A percentile compares a stretch with the other conserved stretches of the same genome.
These are phyloP conservation scores for Tricholoma terreum DNA, from an alignment of 768 basidiomycete genomes.

Conservation along the genomic window DNA sequence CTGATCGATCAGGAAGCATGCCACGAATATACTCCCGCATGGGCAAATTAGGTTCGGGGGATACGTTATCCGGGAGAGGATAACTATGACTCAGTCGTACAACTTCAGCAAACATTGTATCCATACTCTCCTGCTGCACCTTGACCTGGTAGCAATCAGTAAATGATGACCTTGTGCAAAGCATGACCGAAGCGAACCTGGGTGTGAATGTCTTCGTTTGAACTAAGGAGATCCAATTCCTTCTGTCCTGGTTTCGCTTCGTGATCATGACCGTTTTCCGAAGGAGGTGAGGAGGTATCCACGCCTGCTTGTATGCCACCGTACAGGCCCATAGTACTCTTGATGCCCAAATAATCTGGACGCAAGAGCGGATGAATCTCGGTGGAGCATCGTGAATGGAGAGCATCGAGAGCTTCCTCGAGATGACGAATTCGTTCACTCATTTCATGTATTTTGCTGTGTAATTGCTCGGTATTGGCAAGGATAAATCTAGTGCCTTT, in stretches of 20 bases:
- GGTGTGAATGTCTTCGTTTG: conserved; percentile 28
- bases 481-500: conserved; percentile 67
- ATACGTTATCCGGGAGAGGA: conserved; percentile 45
- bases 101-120: conserved; percentile 39
- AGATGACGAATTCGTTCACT: conserved; percentile 61
- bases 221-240: conserved; percentile 23
- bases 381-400: conserved; percentile 26
- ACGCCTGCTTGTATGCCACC: conserved; percentile 29
- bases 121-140: conserved; percentile 20
- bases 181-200: conserved; percentile 2
- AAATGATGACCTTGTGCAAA: background rate
- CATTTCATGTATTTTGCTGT: conserved; percentile 64
- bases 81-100: conserved; percentile 54
- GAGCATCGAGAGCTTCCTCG: conserved; percentile 48
- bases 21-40: conserved; percentile 55
- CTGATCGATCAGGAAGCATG: conserved; percentile 52
- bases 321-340: conserved; percentile 54
- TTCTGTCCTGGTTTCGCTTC: conserved; percentile 11
- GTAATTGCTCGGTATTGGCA: conserved; percentile 64
- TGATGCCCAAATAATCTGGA: conserved; percentile 48
- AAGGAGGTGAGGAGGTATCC: background rate
- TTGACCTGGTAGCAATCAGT: conserved; percentile 1
- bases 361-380: conserved; percentile 49
- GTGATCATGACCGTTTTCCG: conserved; percentile 6
- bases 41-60: conserved; percentile 49